phyloP scores from a whole-genome alignment of 192 early-diverging fungal species.

The Chytriomyces sp. region DNA sequence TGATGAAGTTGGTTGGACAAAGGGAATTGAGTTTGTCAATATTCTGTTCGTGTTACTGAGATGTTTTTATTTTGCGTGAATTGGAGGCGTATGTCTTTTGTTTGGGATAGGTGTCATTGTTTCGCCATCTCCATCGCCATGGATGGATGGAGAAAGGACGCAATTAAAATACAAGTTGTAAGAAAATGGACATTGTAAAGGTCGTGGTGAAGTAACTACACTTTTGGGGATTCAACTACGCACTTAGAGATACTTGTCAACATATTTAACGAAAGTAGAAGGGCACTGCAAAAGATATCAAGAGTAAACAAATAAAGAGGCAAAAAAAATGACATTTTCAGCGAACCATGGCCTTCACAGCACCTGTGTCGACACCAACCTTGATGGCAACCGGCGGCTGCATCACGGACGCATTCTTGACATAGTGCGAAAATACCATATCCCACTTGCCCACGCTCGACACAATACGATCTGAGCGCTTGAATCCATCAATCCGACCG shows the following conservation, averaged over 20 bases:
- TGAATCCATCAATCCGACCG: slow-evolving; percentile 40
- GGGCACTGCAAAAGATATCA: not conserved
- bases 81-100: too few relatives aligned
- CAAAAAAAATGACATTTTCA: not conserved
- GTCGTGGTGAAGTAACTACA: too few relatives aligned
- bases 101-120: too few relatives aligned
- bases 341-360: not conserved
- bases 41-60: too few relatives aligned
- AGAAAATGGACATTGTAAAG: too few relatives aligned
- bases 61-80: too few relatives aligned
- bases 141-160: too few relatives aligned
- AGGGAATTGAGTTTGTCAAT: too few relatives aligned
- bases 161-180: too few relatives aligned
- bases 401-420: not conserved
- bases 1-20: not conserved
- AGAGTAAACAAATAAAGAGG: not conserved
- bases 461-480: slow-evolving; percentile 49
- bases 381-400: not conserved
- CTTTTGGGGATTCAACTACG: too few relatives aligned
- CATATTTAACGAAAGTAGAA: not conserved
- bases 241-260: too few relatives aligned
- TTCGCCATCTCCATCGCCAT: too few relatives aligned
- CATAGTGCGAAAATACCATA: slow-evolving; percentile 48
- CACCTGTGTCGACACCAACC: not conserved
- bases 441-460: slow-evolving; percentile 59